phyloP scores from a whole-genome alignment of 345 rosid species.

The Eucalyptus decipiens region DNA sequence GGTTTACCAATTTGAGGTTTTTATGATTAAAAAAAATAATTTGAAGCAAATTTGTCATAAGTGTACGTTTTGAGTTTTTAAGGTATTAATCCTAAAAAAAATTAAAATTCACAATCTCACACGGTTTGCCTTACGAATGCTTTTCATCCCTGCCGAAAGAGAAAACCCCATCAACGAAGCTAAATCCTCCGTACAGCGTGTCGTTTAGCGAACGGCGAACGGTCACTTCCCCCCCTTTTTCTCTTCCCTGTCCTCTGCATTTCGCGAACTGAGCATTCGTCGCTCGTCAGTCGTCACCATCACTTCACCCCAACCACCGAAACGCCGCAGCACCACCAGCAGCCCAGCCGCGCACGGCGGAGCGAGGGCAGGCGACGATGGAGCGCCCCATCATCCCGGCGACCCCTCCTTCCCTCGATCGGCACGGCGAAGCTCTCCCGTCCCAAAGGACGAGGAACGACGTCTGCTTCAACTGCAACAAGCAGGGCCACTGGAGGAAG shows the following conservation, averaged over 20 bases:
- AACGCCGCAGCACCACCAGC: not conserved
- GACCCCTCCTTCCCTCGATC: not conserved
- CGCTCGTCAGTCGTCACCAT: not conserved
- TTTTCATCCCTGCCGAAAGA: not conserved
- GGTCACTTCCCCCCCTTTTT: not conserved
- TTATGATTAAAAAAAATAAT: too few relatives aligned
- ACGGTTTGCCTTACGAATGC: not conserved
- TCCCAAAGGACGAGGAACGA: not conserved
- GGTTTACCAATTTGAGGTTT: too few relatives aligned
- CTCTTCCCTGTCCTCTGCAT: not conserved
- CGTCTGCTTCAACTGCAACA: not conserved
- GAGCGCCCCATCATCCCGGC: not conserved
- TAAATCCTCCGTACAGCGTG: not conserved
- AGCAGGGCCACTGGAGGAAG: not conserved
- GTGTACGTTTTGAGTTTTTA: too few relatives aligned
- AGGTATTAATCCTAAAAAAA: too few relatives aligned
- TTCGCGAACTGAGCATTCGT: not conserved
- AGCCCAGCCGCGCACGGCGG: not conserved
- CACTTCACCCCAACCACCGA: not conserved
- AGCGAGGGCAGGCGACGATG: not conserved
- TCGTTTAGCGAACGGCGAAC: not conserved
- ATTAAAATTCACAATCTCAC: not conserved
- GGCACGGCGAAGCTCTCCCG: not conserved
- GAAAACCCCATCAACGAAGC: not conserved
- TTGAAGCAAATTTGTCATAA: too few relatives aligned